Evolutionary conservation across 306 rosid species (phyloP), one percentile per base, ranked within the genome.

Genomic region (Senna tora): DNA sequence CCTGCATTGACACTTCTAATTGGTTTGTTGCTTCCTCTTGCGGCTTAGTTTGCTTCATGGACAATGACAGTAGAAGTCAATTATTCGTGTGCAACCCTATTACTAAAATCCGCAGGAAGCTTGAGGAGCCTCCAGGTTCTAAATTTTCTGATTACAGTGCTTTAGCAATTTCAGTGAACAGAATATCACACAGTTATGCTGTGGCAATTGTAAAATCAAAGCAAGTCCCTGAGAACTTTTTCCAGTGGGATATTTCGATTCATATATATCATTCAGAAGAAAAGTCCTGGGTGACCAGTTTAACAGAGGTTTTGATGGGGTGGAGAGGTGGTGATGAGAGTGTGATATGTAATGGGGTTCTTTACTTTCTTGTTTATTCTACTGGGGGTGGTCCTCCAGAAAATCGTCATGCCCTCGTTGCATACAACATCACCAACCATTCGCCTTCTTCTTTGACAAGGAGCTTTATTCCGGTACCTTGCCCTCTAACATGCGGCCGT

Each of bases 251-350:
- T 65, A 75, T 94, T 73, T 88, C 99, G 3, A 79, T 94, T 74
- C 89, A 89, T 60, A 47, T 88, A 19, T 91, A 91, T 69, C 69
- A 81, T 76, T 91, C 99, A 0, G 83, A 82, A 55, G 80, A 80
- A 39, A 77, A 47, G 73, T 75, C 64, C 59, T 91, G 97, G 99
- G 75, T 32, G 52, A 82, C 89, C 32, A 61, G 88, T 60, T 70
- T 82, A 84, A 76, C 92, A 0, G 99, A 95, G 82, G 89, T 88
- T 60, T 78, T 95, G 81, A 63, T 76, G 14, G 97, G 97, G 34
- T 95, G 99, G 99, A 89, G 99, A 73, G 96, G 96, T 62, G 99
- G 97, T 45, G 90, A 89, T 14, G 97, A 89, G 86, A 88, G 97
- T 65, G 92, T 91, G 69, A 92, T 89, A 53, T 95, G 97, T 72